Evolutionary conservation across 345 rosid species (phyloP).

Genomic region (Noccaea caerulescens): DNA sequence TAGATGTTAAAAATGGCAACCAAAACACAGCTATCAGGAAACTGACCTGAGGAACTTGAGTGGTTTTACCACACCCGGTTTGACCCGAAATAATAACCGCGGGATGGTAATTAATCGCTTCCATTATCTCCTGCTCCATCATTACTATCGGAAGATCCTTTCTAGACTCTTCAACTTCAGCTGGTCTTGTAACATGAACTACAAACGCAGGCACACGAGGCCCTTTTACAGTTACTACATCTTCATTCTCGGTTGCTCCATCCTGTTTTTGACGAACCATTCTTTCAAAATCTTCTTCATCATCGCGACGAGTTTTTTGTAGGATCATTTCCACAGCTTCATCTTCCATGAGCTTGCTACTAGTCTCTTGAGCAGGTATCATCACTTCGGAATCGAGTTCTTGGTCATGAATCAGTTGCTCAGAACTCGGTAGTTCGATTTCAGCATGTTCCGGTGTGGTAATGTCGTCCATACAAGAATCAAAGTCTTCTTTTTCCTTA

Average conservation of each 20-base stretch:
- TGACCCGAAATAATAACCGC: constrained; percentile 79
- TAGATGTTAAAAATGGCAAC: no score
- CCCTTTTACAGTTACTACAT: constrained; percentile 37
- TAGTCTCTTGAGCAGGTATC: no score
- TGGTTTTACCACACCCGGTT: constrained; percentile 97
- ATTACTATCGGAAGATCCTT: constrained; percentile 90
- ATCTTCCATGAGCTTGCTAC: no score
- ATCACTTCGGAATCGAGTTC: no score
- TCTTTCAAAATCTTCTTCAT: no score
- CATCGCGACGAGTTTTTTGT: no score
- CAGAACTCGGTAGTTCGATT: not conserved
- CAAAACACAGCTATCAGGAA: not conserved
- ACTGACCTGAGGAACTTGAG: constrained; percentile 93
- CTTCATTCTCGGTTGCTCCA: constrained; percentile 38
- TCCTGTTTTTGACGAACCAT: constrained; percentile 42
- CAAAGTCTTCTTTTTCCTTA: constrained; percentile 24
- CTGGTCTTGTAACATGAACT: constrained; percentile 76
- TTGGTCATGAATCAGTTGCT: not conserved
- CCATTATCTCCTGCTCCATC: constrained; percentile 99
- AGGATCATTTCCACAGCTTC: no score
- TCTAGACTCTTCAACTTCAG: constrained; percentile 68
- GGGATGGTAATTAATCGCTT: constrained; percentile 72
- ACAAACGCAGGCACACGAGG: constrained; percentile 53
- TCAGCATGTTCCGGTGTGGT: constrained; percentile 2
- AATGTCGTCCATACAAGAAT: constrained; percentile 17